A percentile compares a stretch with the other conserved stretches of the same genome.
phyloP scores from a whole-genome alignment of 805 yeast genomes.

The Candida ficus region DNA sequence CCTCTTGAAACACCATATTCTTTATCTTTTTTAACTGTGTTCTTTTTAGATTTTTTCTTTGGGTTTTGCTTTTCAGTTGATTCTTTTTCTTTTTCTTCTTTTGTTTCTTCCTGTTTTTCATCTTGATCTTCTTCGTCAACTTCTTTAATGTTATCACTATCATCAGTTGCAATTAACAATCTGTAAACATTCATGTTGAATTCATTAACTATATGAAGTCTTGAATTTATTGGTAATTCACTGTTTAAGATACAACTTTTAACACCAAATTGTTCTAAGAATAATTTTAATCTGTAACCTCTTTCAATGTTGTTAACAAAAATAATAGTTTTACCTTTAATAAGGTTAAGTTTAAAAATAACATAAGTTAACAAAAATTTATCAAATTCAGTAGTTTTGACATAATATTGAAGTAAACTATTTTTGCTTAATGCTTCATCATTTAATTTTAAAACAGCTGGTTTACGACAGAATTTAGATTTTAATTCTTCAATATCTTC shows the following conservation, averaged over 20 bases:
- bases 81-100: conserved; percentile 13
- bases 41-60: conserved; percentile 14
- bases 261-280: conserved; percentile 91
- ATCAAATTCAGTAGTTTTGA: conserved; percentile 82
- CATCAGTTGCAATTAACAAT: conserved; percentile 92
- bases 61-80: neutral
- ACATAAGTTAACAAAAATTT: conserved; percentile 88
- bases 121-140: conserved; percentile 39
- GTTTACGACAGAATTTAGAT: conserved; percentile 68
- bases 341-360: conserved; percentile 79
- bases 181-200: conserved; percentile 86
- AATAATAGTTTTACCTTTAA: conserved; percentile 84
- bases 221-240: conserved; percentile 87
- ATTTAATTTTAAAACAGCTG: conserved; percentile 75
- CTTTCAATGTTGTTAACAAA: conserved; percentile 95
- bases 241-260: conserved; percentile 83
- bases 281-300: conserved; percentile 87
- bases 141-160: conserved; percentile 55
- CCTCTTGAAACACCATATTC: conserved; percentile 97
- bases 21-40: conserved; percentile 43
- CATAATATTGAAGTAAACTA: conserved; percentile 78
- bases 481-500: conserved; percentile 81
- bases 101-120: conserved; percentile 8
- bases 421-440: conserved; percentile 55
- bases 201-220: conserved; percentile 93